Evolutionary conservation across 176 grass and related monocot genomes (phyloP).

Genomic region (Carex cristatella): DNA sequence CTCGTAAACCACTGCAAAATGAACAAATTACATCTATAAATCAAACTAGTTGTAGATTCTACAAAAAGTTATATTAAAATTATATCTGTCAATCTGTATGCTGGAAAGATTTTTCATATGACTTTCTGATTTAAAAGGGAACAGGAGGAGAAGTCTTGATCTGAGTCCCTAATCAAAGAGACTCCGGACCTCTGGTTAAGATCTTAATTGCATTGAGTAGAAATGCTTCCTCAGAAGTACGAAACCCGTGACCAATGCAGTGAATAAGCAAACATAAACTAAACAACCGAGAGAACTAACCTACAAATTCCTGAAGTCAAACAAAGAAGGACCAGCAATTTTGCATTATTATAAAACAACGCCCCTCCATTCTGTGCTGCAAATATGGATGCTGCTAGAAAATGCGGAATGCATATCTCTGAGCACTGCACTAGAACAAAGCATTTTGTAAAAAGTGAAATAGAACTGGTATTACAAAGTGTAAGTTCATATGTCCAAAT

Average conservation of each 20-base stretch:
- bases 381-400: constrained; percentile 88
- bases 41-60: constrained; percentile 1
- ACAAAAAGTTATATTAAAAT: neutral
- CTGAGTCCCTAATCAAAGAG: neutral
- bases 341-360: constrained; percentile 77
- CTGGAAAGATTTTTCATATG: neutral
- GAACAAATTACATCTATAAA: neutral
- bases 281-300: constrained; percentile 34
- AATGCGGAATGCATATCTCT: constrained; percentile 93
- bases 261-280: neutral
- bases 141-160: neutral
- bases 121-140: neutral
- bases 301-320: constrained; percentile 86
- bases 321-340: constrained; percentile 67
- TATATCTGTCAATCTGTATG: neutral
- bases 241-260: neutral
- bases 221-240: neutral
- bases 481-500: neutral
- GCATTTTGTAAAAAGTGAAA: neutral
- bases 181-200: neutral
- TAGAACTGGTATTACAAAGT: neutral
- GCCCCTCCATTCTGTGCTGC: constrained; percentile 70
- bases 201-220: neutral
- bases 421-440: constrained; percentile 51
- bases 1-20: constrained; percentile 87